phyloP scores from a whole-genome alignment of 257 asterid species.

The Jacaranda mimosifolia region DNA sequence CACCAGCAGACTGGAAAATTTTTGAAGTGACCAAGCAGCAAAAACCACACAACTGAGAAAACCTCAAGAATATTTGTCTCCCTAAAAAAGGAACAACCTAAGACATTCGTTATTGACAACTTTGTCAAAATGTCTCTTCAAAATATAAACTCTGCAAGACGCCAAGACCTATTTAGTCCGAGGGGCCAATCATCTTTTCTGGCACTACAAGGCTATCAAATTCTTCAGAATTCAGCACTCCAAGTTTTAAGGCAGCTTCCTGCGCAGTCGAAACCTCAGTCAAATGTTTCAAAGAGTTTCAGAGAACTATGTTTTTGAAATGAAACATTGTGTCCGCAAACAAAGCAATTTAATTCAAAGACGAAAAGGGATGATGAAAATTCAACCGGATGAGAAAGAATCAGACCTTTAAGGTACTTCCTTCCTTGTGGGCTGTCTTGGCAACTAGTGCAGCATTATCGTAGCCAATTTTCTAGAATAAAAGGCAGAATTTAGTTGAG shows the following conservation, averaged over 20 bases:
- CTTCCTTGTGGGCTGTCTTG: conserved; percentile 99
- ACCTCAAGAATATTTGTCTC: conserved; percentile 38
- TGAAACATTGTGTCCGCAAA: neutral
- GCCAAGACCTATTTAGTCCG: conserved; percentile 51
- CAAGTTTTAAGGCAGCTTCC: conserved; percentile 90
- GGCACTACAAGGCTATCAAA: conserved; percentile 90
- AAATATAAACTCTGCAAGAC: neutral
- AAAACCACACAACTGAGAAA: conserved; percentile 4
- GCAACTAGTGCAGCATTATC: conserved; percentile 98
- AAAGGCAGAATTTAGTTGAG: conserved; percentile 33
- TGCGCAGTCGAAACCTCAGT: conserved; percentile 45
- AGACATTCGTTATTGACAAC: neutral
- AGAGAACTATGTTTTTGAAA: conserved; percentile 8
- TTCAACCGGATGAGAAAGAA: neutral
- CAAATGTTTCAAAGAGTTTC: neutral
- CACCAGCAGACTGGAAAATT: conserved; percentile 11
- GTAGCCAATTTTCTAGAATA: conserved; percentile 87
- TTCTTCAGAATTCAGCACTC: conserved; percentile 79
- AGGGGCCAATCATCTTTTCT: conserved; percentile 93
- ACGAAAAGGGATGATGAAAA: neutral
- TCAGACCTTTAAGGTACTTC: conserved; percentile 86
- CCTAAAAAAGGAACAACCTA: conserved; percentile 18
- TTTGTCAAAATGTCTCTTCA: neutral
- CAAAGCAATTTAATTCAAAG: neutral
- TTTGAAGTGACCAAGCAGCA: neutral